Evolutionary conservation across 2,329 filamentous ascomycete genomes (phyloP).

Genomic region (Clonostachys solani): DNA sequence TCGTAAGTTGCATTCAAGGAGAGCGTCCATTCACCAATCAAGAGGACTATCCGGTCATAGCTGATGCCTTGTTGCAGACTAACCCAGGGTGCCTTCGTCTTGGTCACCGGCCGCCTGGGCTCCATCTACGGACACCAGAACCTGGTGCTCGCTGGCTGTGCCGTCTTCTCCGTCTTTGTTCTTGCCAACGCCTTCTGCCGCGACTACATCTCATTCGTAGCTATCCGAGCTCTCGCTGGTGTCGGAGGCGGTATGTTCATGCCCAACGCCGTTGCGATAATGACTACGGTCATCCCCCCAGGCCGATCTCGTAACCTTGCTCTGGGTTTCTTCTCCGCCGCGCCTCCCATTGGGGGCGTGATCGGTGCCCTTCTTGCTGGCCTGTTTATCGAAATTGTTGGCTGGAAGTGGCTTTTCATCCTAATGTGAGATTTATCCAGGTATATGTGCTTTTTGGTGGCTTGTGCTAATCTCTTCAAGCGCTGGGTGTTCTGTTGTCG

Average conservation of each 20-base stretch:
- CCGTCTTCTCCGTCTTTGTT: conserved; percentile 34
- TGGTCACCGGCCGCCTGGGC: conserved; percentile 46
- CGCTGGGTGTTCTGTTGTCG: background rate
- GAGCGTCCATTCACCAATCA: background rate
- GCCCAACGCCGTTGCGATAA: conserved; percentile 46
- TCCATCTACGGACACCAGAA: conserved; percentile 47
- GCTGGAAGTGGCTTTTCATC: conserved; percentile 1
- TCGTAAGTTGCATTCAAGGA: conserved; percentile 15
- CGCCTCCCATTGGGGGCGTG: conserved; percentile 39
- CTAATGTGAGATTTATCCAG: background rate
- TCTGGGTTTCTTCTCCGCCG: conserved; percentile 40
- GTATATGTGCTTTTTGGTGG: background rate
- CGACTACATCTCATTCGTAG: conserved; percentile 33
- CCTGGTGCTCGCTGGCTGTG: conserved; percentile 36
- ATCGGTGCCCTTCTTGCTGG: conserved; percentile 33
- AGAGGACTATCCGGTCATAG: background rate
- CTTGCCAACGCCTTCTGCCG: conserved; percentile 37
- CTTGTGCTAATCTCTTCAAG: background rate
- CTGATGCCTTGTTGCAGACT: conserved; percentile 21
- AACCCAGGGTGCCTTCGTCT: conserved; percentile 47
- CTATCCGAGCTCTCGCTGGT: conserved; percentile 39
- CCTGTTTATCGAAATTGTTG: conserved; percentile 17
- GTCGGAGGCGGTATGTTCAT: conserved; percentile 43
- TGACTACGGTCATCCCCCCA: conserved; percentile 40
- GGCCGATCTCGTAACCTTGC: conserved; percentile 37